Percentiles rank a stretch among this genome's conserved stretches.
phyloP scores from a whole-genome alignment of 768 basidiomycete genomes.

The Lanmaoa pseudosensibilis region DNA sequence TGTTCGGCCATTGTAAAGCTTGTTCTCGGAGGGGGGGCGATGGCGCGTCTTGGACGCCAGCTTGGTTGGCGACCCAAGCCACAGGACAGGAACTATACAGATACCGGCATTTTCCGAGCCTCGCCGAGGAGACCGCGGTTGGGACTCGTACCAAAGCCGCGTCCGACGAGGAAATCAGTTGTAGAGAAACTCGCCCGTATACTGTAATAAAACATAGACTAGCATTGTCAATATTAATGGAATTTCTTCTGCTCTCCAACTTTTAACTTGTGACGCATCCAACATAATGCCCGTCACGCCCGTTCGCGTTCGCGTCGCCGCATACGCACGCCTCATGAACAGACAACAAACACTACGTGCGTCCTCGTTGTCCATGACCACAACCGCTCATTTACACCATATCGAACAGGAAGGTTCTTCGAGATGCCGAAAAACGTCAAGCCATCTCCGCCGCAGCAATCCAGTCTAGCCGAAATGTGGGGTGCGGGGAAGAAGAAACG shows the following conservation, averaged over 20 bases:
- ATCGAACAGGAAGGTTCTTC: slow-evolving; percentile 64
- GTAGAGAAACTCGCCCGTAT: no score
- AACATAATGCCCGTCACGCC: slow-evolving; percentile 28
- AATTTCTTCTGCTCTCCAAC: background rate
- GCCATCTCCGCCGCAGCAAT: slow-evolving; percentile 68
- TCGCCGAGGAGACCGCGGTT: background rate
- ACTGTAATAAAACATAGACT: no score
- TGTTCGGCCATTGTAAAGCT: slow-evolving; percentile 58
- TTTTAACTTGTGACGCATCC: slow-evolving; percentile 1
- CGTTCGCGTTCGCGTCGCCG: slow-evolving; percentile 12
- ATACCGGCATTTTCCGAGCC: slow-evolving; percentile 35
- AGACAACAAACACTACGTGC: slow-evolving; percentile 75
- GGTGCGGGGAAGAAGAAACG: slow-evolving; percentile 47
- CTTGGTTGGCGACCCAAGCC: slow-evolving; percentile 31
- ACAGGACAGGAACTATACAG: slow-evolving; percentile 43
- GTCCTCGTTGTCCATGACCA: slow-evolving; percentile 8
- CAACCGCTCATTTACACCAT: background rate
- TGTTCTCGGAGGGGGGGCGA: slow-evolving; percentile 13
- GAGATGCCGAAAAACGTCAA: slow-evolving; percentile 70
- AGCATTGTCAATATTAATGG: background rate
- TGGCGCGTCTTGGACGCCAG: no score
- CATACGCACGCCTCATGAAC: slow-evolving; percentile 44
- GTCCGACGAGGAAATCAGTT: background rate
- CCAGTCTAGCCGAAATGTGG: slow-evolving; percentile 80
- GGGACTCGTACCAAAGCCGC: no score